These are phyloP conservation scores for Babesia bigemina DNA, from an alignment of 169 alveolate genomes.

Conservation along the genomic window DNA sequence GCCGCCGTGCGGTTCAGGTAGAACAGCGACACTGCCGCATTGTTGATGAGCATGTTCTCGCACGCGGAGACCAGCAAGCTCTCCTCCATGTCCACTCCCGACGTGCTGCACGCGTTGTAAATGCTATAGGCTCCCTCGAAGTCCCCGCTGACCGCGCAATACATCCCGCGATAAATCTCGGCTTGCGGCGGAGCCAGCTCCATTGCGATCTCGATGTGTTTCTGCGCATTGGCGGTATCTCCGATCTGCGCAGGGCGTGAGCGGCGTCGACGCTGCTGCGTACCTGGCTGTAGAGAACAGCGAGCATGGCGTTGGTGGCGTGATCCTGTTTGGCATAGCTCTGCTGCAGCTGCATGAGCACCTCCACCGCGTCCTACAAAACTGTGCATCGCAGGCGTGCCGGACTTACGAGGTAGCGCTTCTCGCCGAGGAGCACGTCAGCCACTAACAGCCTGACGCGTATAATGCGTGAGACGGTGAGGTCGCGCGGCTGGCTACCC, in stretches of 20 bases:
- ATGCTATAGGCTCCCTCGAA: slow-evolving; percentile 25
- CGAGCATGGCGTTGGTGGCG: slow-evolving; percentile 34
- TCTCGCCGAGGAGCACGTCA: slow-evolving; percentile 32
- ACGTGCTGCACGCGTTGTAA: not conserved
- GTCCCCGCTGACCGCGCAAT: slow-evolving; percentile 27
- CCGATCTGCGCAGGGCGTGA: slow-evolving; percentile 27
- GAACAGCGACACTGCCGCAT: slow-evolving; percentile 41
- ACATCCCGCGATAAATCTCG: slow-evolving; percentile 23
- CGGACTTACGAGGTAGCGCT: slow-evolving; percentile 19
- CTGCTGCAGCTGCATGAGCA: slow-evolving; percentile 11
- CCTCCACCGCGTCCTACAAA: slow-evolving; percentile 34
- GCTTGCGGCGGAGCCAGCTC: slow-evolving; percentile 1
- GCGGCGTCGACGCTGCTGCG: not conserved
- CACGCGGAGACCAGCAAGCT: slow-evolving; percentile 18
- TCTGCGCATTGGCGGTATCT: slow-evolving; percentile 20
- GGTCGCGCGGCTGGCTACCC: not conserved
- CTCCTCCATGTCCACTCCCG: not conserved
- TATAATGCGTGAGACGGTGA: slow-evolving; percentile 19
- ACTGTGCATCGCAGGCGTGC: too few relatives aligned
- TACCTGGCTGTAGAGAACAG: slow-evolving; percentile 47
- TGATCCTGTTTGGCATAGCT: slow-evolving; percentile 3
- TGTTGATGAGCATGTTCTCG: slow-evolving; percentile 39
- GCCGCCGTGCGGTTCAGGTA: slow-evolving; percentile 42
- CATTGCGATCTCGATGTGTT: slow-evolving; percentile 27
- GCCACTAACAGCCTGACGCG: slow-evolving; percentile 29